These are phyloP conservation scores for Rhizophagus prolifer DNA, from an alignment of 192 early-diverging fungal genomes.

Conservation along the genomic window DNA sequence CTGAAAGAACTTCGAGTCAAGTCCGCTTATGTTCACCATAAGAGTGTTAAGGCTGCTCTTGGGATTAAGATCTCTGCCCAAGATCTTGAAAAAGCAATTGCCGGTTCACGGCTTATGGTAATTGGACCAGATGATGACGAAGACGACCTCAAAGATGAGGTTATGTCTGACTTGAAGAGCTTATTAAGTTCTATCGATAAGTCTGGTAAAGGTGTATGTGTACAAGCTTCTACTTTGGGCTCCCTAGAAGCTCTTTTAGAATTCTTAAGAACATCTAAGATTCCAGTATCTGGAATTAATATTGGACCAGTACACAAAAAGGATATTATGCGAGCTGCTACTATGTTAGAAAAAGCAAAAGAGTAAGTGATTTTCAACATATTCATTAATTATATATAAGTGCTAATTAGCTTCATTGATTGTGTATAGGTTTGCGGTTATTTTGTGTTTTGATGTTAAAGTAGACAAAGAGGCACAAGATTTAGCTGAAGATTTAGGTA, in stretches of 20 bases:
- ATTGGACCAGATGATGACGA: constrained; percentile 95
- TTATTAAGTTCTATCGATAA: constrained; percentile 81
- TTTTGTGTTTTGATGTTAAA: constrained; percentile 91
- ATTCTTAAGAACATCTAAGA: constrained; percentile 85
- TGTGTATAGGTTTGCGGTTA: constrained; percentile 58
- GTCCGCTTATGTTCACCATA: constrained; percentile 94
- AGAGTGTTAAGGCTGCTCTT: constrained; percentile 92
- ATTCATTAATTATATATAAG: constrained; percentile 36
- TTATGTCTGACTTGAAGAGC: constrained; percentile 85
- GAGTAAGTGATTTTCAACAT: constrained; percentile 48
- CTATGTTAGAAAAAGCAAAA: constrained; percentile 89
- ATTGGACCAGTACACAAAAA: constrained; percentile 98
- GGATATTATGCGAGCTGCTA: constrained; percentile 86
- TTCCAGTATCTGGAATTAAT: constrained; percentile 95
- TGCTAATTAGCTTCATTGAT: constrained; percentile 51
- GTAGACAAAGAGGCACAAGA: constrained; percentile 87
- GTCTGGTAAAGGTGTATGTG: constrained; percentile 89
- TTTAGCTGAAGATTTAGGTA: constrained; percentile 86
- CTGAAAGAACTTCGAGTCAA: constrained; percentile 97
- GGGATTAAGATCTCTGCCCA: constrained; percentile 96
- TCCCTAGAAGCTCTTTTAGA: constrained; percentile 96
- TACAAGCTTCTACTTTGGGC: constrained; percentile 97
- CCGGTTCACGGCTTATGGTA: constrained; percentile 92
- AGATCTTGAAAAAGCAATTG: constrained; percentile 94
- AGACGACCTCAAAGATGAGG: constrained; percentile 89